Evolutionary conservation across 2,329 filamentous ascomycete species (phyloP).

Genomic region (Phaeosphaeriaceae sp.): DNA sequence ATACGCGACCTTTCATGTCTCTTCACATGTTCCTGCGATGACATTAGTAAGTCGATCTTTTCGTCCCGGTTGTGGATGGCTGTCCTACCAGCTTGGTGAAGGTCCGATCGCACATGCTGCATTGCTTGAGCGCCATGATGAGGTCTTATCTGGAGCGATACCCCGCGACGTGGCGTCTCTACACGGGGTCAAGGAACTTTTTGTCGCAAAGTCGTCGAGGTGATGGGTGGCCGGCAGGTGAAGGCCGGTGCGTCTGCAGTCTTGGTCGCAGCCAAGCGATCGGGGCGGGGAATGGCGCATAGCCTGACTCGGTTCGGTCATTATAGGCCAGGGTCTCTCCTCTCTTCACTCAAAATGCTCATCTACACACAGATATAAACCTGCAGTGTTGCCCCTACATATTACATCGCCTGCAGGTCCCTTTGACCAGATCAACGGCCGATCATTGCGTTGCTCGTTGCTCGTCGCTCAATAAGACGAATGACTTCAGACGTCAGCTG

Average conservation of each 20-base stretch:
- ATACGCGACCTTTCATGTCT: slow-evolving; percentile 64
- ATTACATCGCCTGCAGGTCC: slow-evolving; percentile 30
- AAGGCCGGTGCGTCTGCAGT: slow-evolving; percentile 21
- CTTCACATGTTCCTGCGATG: slow-evolving; percentile 58
- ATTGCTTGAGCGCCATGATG: slow-evolving; percentile 49
- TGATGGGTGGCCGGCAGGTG: slow-evolving; percentile 22
- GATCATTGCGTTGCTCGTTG: slow-evolving; percentile 5
- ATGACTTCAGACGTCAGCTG: not conserved
- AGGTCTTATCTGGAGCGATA: slow-evolving; percentile 10
- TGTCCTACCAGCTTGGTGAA: slow-evolving; percentile 58
- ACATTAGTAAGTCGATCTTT: slow-evolving; percentile 10
- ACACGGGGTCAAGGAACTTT: slow-evolving; percentile 11
- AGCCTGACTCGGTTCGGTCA: slow-evolving; percentile 27
- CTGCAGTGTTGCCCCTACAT: slow-evolving; percentile 30
- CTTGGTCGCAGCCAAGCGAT: slow-evolving; percentile 27
- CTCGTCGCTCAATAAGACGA: slow-evolving; percentile 1
- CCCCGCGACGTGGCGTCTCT: slow-evolving; percentile 5
- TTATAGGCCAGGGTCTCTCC: slow-evolving; percentile 35
- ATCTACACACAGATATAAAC: slow-evolving; percentile 36
- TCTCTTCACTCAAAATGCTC: slow-evolving; percentile 31
- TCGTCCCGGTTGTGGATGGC: not conserved
- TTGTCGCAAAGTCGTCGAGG: slow-evolving; percentile 17
- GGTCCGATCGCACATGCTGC: slow-evolving; percentile 59
- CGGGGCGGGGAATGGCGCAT: slow-evolving; percentile 37
- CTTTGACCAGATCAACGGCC: slow-evolving; percentile 7